phyloP scores from a whole-genome alignment of 768 basidiomycete genomes.

The Terana coerulea region DNA sequence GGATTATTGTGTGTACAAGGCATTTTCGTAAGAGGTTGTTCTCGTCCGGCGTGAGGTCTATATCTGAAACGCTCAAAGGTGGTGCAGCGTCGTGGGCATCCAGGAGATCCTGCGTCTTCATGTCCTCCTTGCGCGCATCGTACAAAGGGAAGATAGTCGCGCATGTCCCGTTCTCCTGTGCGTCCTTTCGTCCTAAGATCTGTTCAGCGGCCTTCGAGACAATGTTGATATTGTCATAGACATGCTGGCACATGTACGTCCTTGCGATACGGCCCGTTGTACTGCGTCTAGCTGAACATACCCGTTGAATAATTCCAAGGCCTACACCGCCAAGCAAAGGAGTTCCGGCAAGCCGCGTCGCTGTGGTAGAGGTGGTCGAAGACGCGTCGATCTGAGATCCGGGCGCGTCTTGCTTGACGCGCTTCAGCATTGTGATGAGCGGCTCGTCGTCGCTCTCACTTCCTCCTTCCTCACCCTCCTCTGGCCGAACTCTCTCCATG shows the following conservation, averaged over 20 bases:
- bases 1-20: slow-evolving; percentile 27
- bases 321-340: neutral
- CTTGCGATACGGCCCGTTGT: slow-evolving; percentile 21
- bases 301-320: slow-evolving; percentile 10
- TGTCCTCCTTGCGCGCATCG: slow-evolving; percentile 22
- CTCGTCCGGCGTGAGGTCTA: slow-evolving; percentile 25
- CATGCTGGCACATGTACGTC: slow-evolving; percentile 14
- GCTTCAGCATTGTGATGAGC: too few relatives aligned
- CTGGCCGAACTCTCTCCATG: neutral
- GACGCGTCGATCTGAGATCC: too few relatives aligned
- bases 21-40: slow-evolving; percentile 7
- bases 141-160: slow-evolving; percentile 29
- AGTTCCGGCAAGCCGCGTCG: neutral
- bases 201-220: slow-evolving; percentile 28
- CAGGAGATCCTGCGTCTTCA: slow-evolving; percentile 22
- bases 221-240: slow-evolving; percentile 40
- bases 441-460: too few relatives aligned
- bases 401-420: too few relatives aligned
- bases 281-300: slow-evolving; percentile 21
- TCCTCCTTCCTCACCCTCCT: too few relatives aligned
- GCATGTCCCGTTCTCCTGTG: slow-evolving; percentile 36
- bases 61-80: slow-evolving; percentile 23
- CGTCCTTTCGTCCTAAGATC: slow-evolving; percentile 29
- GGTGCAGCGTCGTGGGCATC: slow-evolving; percentile 22
- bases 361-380: neutral